phyloP scores from a whole-genome alignment of 2,329 filamentous ascomycete species.

The Penicillium sp. region DNA sequence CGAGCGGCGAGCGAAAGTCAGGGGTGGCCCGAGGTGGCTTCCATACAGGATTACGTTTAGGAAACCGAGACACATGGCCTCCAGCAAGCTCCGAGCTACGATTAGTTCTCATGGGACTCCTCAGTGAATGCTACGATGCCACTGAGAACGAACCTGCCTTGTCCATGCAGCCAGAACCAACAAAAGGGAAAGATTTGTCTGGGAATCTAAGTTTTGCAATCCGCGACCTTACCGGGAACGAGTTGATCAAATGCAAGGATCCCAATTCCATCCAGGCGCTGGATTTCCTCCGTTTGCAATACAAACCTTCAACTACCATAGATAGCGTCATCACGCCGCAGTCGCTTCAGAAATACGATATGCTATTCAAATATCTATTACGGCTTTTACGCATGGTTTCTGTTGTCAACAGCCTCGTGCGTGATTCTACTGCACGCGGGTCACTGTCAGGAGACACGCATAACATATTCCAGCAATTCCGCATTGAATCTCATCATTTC shows the following conservation, averaged over 20 bases:
- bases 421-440: slow-evolving; percentile 46
- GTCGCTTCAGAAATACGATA: slow-evolving; percentile 75
- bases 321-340: slow-evolving; percentile 67
- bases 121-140: slow-evolving; percentile 67
- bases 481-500: slow-evolving; percentile 76
- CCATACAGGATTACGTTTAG: slow-evolving; percentile 76
- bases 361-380: slow-evolving; percentile 75
- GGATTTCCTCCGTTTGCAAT: slow-evolving; percentile 88
- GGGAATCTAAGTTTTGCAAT: slow-evolving; percentile 78
- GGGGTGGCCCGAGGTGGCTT: slow-evolving; percentile 67
- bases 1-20: slow-evolving; percentile 68
- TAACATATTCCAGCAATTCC: slow-evolving; percentile 57
- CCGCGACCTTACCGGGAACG: slow-evolving; percentile 70
- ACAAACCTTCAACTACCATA: slow-evolving; percentile 70
- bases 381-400: slow-evolving; percentile 75
- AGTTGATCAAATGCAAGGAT: slow-evolving; percentile 80
- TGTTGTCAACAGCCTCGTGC: slow-evolving; percentile 63
- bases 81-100: slow-evolving; percentile 92
- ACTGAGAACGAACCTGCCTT: slow-evolving; percentile 18
- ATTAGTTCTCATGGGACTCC: slow-evolving; percentile 78
- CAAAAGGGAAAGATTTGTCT: slow-evolving; percentile 48
- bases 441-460: slow-evolving; percentile 31
- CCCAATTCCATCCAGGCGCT: slow-evolving; percentile 78
- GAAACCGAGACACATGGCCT: slow-evolving; percentile 81
- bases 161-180: slow-evolving; percentile 13